phyloP scores from a whole-genome alignment of 2,329 filamentous ascomycete species.

The Nemania sp. region DNA sequence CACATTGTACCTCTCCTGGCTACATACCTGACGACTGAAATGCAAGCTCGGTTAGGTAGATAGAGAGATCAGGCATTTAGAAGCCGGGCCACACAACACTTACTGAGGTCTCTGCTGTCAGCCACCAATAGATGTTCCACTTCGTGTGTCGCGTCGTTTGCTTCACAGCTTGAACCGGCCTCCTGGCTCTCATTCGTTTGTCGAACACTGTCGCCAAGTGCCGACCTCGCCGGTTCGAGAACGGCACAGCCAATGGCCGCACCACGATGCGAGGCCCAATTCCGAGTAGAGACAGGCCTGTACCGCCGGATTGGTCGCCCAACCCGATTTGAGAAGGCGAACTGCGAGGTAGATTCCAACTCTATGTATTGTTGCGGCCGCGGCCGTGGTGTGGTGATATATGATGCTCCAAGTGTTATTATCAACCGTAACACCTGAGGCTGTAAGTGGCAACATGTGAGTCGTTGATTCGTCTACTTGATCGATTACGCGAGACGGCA shows the following conservation, averaged over 20 bases:
- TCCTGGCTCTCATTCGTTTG: conserved; percentile 17
- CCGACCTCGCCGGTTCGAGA: conserved; percentile 13
- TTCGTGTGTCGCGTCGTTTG: conserved; percentile 28
- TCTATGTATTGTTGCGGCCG: not conserved
- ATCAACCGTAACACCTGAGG: no score
- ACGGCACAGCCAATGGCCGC: conserved; percentile 10
- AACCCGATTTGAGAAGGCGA: not conserved
- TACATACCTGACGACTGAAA: no score
- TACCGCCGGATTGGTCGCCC: not conserved
- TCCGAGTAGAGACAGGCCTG: conserved; percentile 12
- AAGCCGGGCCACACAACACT: no score
- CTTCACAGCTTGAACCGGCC: conserved; percentile 4
- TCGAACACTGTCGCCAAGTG: conserved; percentile 4
- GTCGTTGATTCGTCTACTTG: not conserved
- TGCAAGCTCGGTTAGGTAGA: no score
- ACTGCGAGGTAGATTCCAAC: not conserved
- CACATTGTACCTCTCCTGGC: no score
- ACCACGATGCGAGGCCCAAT: conserved; percentile 7
- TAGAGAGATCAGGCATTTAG: no score
- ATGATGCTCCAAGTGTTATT: not conserved
- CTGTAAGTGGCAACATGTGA: no score
- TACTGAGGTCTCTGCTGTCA: no score
- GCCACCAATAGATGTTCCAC: not conserved
- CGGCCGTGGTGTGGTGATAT: not conserved
- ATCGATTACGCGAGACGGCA: not conserved